These are phyloP conservation scores for Diaporthe sp. DNA, from an alignment of 2,329 filamentous ascomycete species.

Conservation along the genomic window DNA sequence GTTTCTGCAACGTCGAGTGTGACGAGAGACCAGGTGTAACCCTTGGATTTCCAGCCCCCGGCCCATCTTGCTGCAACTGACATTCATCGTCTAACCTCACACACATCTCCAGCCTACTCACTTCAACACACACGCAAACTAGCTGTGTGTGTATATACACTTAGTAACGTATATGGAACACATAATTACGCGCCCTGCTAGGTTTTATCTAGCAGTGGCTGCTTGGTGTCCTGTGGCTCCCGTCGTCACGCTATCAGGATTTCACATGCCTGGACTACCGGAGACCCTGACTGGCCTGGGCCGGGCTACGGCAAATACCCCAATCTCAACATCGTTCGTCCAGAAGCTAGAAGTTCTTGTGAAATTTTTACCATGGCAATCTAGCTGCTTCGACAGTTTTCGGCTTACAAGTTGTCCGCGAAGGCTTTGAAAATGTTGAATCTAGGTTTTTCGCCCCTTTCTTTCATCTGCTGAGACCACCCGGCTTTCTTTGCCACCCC, in stretches of 20 bases:
- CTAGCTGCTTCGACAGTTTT: not conserved
- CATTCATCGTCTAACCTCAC: not conserved
- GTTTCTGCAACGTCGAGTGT: constrained; percentile 41
- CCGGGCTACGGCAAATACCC: not conserved
- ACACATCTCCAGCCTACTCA: not conserved
- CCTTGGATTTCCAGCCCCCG: constrained; percentile 30
- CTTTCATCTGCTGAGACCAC: not conserved
- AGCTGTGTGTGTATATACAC: no score
- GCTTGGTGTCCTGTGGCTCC: not conserved
- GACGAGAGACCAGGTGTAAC: constrained; percentile 32
- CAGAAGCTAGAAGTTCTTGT: not conserved
- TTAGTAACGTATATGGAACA: not conserved
- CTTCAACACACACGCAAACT: not conserved
- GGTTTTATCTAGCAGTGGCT: not conserved
- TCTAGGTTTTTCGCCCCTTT: not conserved
- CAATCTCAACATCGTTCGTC: not conserved
- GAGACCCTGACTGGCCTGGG: constrained; percentile 5
- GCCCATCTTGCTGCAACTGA: not conserved
- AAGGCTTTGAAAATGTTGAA: not conserved
- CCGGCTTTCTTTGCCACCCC: constrained; percentile 25
- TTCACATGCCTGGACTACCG: constrained; percentile 26
- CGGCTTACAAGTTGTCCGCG: no score
- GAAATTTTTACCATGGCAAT: not conserved
- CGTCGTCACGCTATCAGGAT: not conserved
- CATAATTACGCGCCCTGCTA: not conserved